phyloP scores from a whole-genome alignment of 352 stramenopile genomes.

The Globisporangium lucens region DNA sequence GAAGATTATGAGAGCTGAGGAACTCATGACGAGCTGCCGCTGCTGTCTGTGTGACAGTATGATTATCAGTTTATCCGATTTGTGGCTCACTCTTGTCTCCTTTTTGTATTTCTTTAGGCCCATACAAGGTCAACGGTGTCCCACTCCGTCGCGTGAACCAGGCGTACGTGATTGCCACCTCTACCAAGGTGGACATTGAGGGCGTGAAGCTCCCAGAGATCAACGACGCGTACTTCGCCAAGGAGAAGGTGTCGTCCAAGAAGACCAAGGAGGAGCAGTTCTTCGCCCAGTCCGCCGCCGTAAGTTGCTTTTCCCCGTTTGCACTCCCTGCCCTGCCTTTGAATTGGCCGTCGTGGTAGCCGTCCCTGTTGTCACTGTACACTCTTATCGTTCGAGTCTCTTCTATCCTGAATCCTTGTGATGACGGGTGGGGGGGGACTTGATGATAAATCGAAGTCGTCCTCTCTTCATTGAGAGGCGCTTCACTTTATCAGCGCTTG shows the following conservation, averaged over 20 bases:
- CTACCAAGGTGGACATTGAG: conserved; percentile 95
- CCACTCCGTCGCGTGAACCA: conserved; percentile 98
- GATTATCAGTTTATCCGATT: background rate
- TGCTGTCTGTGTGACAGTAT: background rate
- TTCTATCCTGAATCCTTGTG: background rate
- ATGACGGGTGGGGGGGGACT: conserved; percentile 9
- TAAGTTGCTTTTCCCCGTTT: conserved; percentile 36
- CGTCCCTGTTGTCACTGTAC: conserved; percentile 18
- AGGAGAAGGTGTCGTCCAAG: conserved; percentile 86
- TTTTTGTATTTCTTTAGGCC: conserved; percentile 57
- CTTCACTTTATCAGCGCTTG: conserved; percentile 76
- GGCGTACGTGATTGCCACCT: conserved; percentile 98
- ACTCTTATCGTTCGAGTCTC: conserved; percentile 6
- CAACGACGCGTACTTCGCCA: conserved; percentile 97
- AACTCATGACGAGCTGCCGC: conserved; percentile 23
- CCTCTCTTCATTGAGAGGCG: conserved; percentile 4
- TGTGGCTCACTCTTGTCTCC: background rate
- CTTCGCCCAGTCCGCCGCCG: conserved; percentile 90
- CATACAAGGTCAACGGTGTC: conserved; percentile 99
- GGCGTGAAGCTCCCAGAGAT: conserved; percentile 92
- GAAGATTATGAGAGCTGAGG: conserved; percentile 90
- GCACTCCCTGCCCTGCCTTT: background rate
- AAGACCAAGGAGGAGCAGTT: conserved; percentile 97
- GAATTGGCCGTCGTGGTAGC: background rate
- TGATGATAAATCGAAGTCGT: conserved; percentile 11